Conservation (phyloP, 306 rosid species). For the Psophocarpus tetragonolobus region DNA sequence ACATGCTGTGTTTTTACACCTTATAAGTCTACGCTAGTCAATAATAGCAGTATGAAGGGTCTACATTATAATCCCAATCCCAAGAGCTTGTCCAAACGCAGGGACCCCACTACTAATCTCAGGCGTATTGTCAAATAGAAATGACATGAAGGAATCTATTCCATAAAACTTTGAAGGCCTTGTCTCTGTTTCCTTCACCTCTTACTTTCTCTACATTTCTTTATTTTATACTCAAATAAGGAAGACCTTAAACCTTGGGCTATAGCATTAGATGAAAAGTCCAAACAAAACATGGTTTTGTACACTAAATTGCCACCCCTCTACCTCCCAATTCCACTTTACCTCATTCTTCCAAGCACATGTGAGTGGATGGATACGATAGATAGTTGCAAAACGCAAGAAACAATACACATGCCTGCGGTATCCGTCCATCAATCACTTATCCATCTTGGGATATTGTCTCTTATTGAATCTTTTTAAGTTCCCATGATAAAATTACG, state of each 20-base stretch:
- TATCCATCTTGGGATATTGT: constrained; percentile 22
- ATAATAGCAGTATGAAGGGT: constrained; percentile 3
- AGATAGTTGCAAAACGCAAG: constrained; percentile 25
- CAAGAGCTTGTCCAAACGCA: constrained; percentile 16
- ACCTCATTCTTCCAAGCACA: constrained; percentile 30
- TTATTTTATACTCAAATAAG: background rate
- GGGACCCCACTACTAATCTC: constrained; percentile 14
- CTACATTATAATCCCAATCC: background rate
- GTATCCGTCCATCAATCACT: constrained; percentile 45
- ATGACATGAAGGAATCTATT: constrained; percentile 32
- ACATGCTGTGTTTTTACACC: constrained; percentile 33
- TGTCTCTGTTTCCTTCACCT: constrained; percentile 24
- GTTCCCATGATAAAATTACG: background rate
- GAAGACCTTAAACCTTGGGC: constrained; percentile 17
- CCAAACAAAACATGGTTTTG: constrained; percentile 15
- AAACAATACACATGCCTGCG: constrained; percentile 15
- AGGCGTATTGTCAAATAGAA: constrained; percentile 24
- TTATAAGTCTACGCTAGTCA: background rate
- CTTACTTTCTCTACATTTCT: background rate
- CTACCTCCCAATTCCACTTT: constrained; percentile 28
- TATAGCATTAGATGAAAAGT: constrained; percentile 5
- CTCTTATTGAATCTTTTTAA: constrained; percentile 35
- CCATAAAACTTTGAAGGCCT: constrained; percentile 10
- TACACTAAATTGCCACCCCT: background rate
- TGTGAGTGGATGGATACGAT: background rate